A percentile compares a stretch with the other conserved stretches of the same genome.
Evolutionary conservation across 1,139 yeast species (phyloP).

Genomic region (Pichia sp.): DNA sequence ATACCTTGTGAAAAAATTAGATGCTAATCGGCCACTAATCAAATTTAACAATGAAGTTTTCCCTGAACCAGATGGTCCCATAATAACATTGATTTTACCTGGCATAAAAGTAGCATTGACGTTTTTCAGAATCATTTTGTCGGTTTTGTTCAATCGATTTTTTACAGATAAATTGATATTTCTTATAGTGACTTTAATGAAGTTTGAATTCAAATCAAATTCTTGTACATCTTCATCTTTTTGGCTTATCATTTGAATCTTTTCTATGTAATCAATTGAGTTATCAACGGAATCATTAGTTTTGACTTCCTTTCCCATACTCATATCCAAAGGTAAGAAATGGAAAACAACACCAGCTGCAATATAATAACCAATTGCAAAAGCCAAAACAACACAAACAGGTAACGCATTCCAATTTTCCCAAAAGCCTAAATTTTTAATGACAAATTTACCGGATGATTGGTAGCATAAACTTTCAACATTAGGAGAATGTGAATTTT

Average conservation of each 20-base stretch:
- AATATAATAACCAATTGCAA: slow-evolving; percentile 49
- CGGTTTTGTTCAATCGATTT: slow-evolving; percentile 15
- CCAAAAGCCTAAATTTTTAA: slow-evolving; percentile 55
- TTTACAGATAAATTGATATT: slow-evolving; percentile 20
- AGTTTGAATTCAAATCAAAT: background rate
- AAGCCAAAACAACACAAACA: slow-evolving; percentile 50
- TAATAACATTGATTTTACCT: slow-evolving; percentile 67
- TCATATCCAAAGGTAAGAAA: slow-evolving; percentile 45
- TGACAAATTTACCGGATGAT: slow-evolving; percentile 45
- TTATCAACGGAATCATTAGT: slow-evolving; percentile 12
- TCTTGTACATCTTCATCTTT: background rate
- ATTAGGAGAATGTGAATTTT: slow-evolving; percentile 30
- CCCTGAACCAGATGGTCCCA: slow-evolving; percentile 90
- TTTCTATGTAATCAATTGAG: slow-evolving; percentile 10
- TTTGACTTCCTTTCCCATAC: slow-evolving; percentile 39
- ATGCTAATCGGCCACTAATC: slow-evolving; percentile 54
- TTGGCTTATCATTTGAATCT: slow-evolving; percentile 1
- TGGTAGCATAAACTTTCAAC: slow-evolving; percentile 22
- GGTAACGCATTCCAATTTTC: slow-evolving; percentile 63
- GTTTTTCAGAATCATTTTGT: slow-evolving; percentile 38
- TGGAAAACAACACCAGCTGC: slow-evolving; percentile 41
- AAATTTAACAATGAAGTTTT: slow-evolving; percentile 67
- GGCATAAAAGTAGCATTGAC: slow-evolving; percentile 54
- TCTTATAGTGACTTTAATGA: slow-evolving; percentile 15
- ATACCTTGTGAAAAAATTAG: slow-evolving; percentile 34